Evolutionary conservation across 2,329 filamentous ascomycete species (phyloP).

Genomic region (Cladophialophora chaetospira): DNA sequence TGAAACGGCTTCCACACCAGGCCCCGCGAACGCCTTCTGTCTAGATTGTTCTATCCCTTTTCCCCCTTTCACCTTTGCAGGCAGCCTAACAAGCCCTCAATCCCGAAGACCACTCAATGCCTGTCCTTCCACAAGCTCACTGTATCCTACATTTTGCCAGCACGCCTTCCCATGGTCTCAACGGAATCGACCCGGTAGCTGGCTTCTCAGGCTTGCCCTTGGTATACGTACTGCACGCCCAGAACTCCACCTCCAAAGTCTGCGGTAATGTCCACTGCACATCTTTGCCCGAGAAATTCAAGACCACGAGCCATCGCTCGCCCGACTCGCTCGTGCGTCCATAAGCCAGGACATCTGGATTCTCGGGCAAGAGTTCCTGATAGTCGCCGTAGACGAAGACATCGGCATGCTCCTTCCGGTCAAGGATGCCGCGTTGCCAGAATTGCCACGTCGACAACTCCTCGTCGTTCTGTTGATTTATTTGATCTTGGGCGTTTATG

Average conservation of each 20-base stretch:
- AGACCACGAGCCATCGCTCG: slow-evolving; percentile 31
- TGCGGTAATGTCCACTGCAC: slow-evolving; percentile 30
- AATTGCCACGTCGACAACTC: slow-evolving; percentile 34
- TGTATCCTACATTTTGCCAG: slow-evolving; percentile 26
- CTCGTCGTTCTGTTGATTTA: slow-evolving; percentile 28
- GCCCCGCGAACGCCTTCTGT: too few species aligned
- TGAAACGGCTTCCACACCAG: too few species aligned
- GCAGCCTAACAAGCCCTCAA: too few species aligned
- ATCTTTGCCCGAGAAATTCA: slow-evolving; percentile 34
- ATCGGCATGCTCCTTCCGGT: slow-evolving; percentile 31
- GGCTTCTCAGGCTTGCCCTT: slow-evolving; percentile 27
- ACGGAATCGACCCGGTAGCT: slow-evolving; percentile 17
- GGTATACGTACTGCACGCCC: slow-evolving; percentile 30
- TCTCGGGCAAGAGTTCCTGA: slow-evolving; percentile 26
- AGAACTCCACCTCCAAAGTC: slow-evolving; percentile 25
- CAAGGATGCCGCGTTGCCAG: slow-evolving; percentile 32
- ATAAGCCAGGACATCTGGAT: slow-evolving; percentile 30
- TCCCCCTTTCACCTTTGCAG: too few species aligned
- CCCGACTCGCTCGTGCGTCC: slow-evolving; percentile 17
- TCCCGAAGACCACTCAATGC: too few species aligned
- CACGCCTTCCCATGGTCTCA: slow-evolving; percentile 33
- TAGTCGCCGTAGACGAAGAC: slow-evolving; percentile 35
- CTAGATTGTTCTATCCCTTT: too few species aligned
- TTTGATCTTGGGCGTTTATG: slow-evolving; percentile 62
- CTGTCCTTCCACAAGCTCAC: neutral